Percentiles rank a stretch among this genome's conserved stretches.
These are phyloP conservation scores for Xanthoconium stramineum DNA, from an alignment of 768 basidiomycete species.

Conservation along the genomic window DNA sequence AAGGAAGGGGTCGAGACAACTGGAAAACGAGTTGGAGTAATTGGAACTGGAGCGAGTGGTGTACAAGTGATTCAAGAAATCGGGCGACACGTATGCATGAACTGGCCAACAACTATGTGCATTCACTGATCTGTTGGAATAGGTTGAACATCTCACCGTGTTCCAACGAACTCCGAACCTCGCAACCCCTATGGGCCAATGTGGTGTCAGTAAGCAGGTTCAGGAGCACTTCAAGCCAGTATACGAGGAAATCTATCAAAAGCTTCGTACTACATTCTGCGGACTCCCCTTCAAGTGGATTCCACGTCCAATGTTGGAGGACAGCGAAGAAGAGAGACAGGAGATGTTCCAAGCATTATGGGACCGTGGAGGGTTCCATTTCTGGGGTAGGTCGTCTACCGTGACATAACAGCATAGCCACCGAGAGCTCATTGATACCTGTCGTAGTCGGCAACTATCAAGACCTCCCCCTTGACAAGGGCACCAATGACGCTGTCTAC, in stretches of 20 bases:
- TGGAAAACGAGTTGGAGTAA: too few relatives aligned
- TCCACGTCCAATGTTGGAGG: slow-evolving; percentile 5
- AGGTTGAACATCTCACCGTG: slow-evolving; percentile 7
- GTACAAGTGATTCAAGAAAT: slow-evolving; percentile 6
- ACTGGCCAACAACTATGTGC: background rate
- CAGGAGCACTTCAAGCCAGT: slow-evolving; percentile 12
- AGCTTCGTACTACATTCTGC: background rate
- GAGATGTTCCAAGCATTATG: slow-evolving; percentile 6
- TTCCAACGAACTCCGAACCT: slow-evolving; percentile 20
- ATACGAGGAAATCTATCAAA: slow-evolving; percentile 8
- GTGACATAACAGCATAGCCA: too few relatives aligned
- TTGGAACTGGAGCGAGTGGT: too few relatives aligned
- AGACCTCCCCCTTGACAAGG: slow-evolving; percentile 1
- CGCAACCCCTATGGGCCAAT: slow-evolving; percentile 9
- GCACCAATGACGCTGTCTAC: background rate
- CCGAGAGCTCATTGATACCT: too few relatives aligned
- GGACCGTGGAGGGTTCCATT: slow-evolving; percentile 8
- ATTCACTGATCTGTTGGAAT: background rate
- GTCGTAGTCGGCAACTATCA: slow-evolving; percentile 3
- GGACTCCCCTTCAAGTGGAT: background rate
- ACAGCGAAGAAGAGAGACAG: slow-evolving; percentile 9
- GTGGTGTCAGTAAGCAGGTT: slow-evolving; percentile 1
- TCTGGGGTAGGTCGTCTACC: slow-evolving; percentile 6
- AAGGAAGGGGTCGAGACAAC: too few relatives aligned
- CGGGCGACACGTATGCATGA: slow-evolving; percentile 4